These are phyloP conservation scores for Ceratocystis eucalypticola DNA, from an alignment of 2,329 filamentous ascomycete species.

Conservation along the genomic window DNA sequence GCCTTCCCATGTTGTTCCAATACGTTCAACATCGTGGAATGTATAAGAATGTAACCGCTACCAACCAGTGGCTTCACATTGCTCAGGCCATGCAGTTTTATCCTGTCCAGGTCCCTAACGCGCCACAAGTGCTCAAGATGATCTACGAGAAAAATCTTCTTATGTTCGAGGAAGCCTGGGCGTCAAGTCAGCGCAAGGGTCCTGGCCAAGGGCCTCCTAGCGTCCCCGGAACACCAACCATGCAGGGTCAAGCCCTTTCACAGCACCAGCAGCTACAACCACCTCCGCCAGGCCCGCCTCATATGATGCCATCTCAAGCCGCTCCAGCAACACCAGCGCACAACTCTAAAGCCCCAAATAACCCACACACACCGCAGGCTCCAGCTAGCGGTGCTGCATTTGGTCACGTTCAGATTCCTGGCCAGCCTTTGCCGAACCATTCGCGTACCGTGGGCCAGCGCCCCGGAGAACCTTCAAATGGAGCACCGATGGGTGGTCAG, in stretches of 20 bases:
- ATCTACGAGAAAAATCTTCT: constrained; percentile 64
- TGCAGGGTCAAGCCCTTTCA: constrained; percentile 19
- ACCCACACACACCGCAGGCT: constrained; percentile 23
- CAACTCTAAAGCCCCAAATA: neutral
- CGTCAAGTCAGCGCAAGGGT: constrained; percentile 38
- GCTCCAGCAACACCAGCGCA: neutral
- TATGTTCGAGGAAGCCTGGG: constrained; percentile 61
- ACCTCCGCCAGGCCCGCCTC: constrained; percentile 27
- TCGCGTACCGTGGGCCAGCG: constrained; percentile 3
- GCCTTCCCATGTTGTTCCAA: constrained; percentile 64
- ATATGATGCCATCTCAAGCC: constrained; percentile 28
- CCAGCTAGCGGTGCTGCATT: constrained; percentile 21
- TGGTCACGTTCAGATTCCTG: constrained; percentile 17
- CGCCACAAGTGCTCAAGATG: constrained; percentile 54
- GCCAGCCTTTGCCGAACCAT: constrained; percentile 30
- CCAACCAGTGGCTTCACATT: constrained; percentile 61
- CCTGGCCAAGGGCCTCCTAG: constrained; percentile 6
- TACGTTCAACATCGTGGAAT: constrained; percentile 62
- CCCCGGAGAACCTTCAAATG: neutral
- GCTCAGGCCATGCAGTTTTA: constrained; percentile 51
- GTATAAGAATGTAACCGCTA: constrained; percentile 56
- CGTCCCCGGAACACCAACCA: constrained; percentile 24
- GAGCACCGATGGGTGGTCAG: neutral
- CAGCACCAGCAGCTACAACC: constrained; percentile 28
- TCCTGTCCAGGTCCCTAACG: constrained; percentile 49